These are phyloP conservation scores for Ambrosia hybrid DNA, from an alignment of 140 eudicot species.

Conservation along the genomic window DNA sequence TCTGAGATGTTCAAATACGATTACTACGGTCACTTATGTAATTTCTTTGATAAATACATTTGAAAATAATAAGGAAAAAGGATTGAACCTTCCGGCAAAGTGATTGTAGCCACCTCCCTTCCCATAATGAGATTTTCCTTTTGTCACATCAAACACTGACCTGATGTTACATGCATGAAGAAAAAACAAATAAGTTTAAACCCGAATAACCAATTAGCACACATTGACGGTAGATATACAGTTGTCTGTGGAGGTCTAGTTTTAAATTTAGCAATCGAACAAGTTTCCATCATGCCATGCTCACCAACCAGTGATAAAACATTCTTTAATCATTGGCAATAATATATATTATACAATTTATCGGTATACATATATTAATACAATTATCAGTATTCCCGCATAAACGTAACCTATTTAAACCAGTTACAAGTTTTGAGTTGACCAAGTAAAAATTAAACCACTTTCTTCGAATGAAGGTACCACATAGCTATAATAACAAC, in stretches of 20 bases:
- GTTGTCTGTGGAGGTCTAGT: not conserved
- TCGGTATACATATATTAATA: not conserved
- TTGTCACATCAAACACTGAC: conserved; percentile 93
- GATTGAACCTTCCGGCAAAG: conserved; percentile 77
- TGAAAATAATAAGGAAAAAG: conserved; percentile 8
- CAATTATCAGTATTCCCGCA: not conserved
- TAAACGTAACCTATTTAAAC: not conserved
- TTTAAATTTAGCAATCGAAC: conserved; percentile 5
- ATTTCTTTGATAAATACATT: not conserved
- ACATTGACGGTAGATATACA: not conserved
- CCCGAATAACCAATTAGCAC: not conserved
- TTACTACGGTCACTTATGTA: not conserved
- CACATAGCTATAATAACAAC: not conserved
- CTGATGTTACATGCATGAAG: conserved; percentile 33
- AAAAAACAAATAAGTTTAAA: not conserved
- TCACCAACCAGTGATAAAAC: not conserved
- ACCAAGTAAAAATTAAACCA: not conserved
- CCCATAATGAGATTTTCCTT: conserved; percentile 91
- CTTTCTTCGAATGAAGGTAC: not conserved
- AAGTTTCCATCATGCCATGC: conserved; percentile 17
- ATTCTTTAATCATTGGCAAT: not conserved
- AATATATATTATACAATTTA: not conserved
- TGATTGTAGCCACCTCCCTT: conserved; percentile 89
- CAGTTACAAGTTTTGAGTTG: not conserved
- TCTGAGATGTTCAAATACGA: not conserved